Base-by-base conservation (phyloP, 106 monocot species). In the Allium fistulosum region DNA sequence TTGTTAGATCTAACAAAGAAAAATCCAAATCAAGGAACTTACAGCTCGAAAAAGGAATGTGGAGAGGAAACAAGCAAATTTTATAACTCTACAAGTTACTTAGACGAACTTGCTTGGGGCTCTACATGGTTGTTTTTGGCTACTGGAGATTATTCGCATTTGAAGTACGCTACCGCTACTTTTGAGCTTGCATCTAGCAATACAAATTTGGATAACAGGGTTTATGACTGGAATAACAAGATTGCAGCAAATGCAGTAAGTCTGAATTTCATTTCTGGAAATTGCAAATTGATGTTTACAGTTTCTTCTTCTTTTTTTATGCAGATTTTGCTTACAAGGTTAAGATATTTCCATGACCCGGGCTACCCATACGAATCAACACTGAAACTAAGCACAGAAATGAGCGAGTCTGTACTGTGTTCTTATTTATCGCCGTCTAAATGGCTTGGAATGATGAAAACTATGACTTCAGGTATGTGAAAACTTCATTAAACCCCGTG, bases 141-240 rank as follows among this genome's bases (percentile, higher is more conserved):
- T 17, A 82, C 81, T 0, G 81, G 81, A 49, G 72, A 82, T n/a
- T 51, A 13, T 27, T 47, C 49, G 2, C 74, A 68, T 62, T 69
- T 82, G 4, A 1, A 59, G 47, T 74, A 69, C 45, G 77, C 77
- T 5, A 77, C 73, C 10, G 63, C 72, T 1, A 63, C 18, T 4
- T 77, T 81, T n/a, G 47, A 59, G 10, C 11, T 8, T 9, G 81
- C 77, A 14, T 28, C 65, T 17, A 28, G 51, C 2, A 69, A 72
- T 28, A 6, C 17, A 9, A 10, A 14, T 0, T 14, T 22, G 8
- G 77, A 73, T 7, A n/a, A 17, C 10, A 73, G 73, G 4, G 73
- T 72, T 63, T 82, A 74, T 47, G 69, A 73, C 49, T 82, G 81
- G 81, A 70, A 82, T 53, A 82, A 82, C 81, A 77, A 82, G 69